Percentiles rank a stretch among this genome's conserved stretches.
Conservation (phyloP, 495 filamentous ascomycete species). For the Podospora appendiculata region DNA sequence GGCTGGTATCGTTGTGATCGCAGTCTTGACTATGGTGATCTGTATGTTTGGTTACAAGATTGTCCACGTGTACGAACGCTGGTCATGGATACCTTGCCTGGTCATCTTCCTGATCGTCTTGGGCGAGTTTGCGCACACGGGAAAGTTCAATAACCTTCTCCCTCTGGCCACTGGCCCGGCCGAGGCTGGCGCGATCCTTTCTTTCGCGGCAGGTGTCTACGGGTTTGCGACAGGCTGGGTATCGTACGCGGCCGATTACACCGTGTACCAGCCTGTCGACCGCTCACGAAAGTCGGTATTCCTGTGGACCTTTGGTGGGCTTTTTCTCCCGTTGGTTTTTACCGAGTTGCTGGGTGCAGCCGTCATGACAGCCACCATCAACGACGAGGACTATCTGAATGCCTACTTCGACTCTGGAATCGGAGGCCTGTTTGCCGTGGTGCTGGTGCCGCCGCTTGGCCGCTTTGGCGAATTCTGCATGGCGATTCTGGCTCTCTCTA, state of each 20-base stretch:
- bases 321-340: conserved; percentile 67
- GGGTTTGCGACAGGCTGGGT: conserved; percentile 80
- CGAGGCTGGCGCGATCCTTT: conserved; percentile 59
- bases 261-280: conserved; percentile 66
- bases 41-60: conserved; percentile 73
- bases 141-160: conserved; percentile 61
- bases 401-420: conserved; percentile 57
- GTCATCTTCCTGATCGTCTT: conserved; percentile 74
- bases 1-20: conserved; percentile 72
- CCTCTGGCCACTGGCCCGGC: conserved; percentile 50
- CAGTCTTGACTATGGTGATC: conserved; percentile 60
- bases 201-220: conserved; percentile 65
- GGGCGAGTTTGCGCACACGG: conserved; percentile 65
- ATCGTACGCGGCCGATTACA: conserved; percentile 70
- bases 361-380: conserved; percentile 53
- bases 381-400: conserved; percentile 47
- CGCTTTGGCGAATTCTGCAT: conserved; percentile 78
- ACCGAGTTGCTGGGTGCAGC: conserved; percentile 75
- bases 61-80: conserved; percentile 75
- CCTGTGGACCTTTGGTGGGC: conserved; percentile 59
- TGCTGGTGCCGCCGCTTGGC: conserved; percentile 59
- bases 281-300: conserved; percentile 53
- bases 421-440: conserved; percentile 63
- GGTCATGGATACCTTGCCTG: conserved; percentile 69
- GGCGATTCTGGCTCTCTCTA: conserved; percentile 69